A percentile compares a stretch with the other conserved stretches of the same genome.
Evolutionary conservation across 192 early-diverging fungal species (phyloP).

Genomic region (Gigaspora rosea): DNA sequence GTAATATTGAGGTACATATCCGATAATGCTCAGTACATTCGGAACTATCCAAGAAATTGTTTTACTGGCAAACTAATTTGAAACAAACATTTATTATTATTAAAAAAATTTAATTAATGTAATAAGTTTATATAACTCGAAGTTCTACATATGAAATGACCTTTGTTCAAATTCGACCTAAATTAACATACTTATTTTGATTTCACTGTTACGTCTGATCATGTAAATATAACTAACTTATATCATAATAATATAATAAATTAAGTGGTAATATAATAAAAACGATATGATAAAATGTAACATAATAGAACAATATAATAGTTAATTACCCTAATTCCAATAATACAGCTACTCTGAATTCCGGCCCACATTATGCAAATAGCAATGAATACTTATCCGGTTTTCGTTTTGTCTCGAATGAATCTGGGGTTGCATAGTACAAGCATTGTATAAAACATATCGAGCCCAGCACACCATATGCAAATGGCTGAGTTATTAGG

Average conservation of each 20-base stretch:
- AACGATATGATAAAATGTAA: no score
- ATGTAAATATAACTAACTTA: no score
- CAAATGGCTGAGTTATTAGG: slow-evolving; percentile 39
- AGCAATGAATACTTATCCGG: background rate
- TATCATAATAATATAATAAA: no score
- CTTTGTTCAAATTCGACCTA: no score
- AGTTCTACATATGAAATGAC: no score
- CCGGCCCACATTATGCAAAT: background rate
- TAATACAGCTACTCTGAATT: background rate
- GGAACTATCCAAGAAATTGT: slow-evolving; percentile 39
- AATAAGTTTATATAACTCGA: no score
- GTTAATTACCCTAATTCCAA: slow-evolving; percentile 10
- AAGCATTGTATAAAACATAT: slow-evolving; percentile 37
- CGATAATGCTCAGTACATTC: slow-evolving; percentile 30
- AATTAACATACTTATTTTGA: no score
- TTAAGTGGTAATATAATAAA: no score
- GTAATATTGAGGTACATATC: slow-evolving; percentile 44
- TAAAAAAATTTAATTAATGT: no score
- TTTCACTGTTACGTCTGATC: no score
- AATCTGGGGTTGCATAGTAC: slow-evolving; percentile 16
- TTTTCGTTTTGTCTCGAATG: background rate
- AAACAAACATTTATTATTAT: no score
- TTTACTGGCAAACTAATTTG: slow-evolving; percentile 17
- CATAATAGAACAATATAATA: background rate
- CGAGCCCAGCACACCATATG: slow-evolving; percentile 34